Percentiles rank a stretch among this genome's conserved stretches.
Conservation (phyloP, 2,329 filamentous ascomycete genomes). For the Phyllosticta capitalensis region DNA sequence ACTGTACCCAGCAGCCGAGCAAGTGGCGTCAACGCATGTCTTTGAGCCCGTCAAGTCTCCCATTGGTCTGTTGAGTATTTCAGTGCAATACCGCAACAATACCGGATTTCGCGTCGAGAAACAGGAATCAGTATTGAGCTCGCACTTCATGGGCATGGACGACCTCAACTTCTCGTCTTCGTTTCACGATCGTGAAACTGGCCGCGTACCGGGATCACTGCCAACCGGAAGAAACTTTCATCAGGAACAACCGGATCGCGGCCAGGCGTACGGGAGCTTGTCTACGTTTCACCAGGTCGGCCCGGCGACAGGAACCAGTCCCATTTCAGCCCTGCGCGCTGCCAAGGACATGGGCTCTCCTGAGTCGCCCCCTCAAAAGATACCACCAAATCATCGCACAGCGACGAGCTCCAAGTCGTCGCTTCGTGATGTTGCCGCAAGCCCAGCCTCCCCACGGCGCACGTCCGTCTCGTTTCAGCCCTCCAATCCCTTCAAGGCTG, state of each 20-base stretch:
- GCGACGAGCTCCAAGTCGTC: slow-evolving; percentile 41
- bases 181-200: slow-evolving; percentile 41
- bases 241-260: slow-evolving; percentile 47
- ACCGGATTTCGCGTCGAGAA: slow-evolving; percentile 89
- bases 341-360: slow-evolving; percentile 47
- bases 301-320: slow-evolving; percentile 67
- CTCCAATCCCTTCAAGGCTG: slow-evolving; percentile 66
- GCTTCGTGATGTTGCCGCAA: slow-evolving; percentile 42
- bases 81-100: slow-evolving; percentile 76
- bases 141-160: slow-evolving; percentile 84
- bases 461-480: slow-evolving; percentile 87
- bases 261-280: slow-evolving; percentile 79
- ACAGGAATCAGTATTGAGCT: slow-evolving; percentile 81
- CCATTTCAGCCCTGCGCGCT: slow-evolving; percentile 71
- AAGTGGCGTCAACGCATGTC: slow-evolving; percentile 61
- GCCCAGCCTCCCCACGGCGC: slow-evolving; percentile 48
- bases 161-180: slow-evolving; percentile 81
- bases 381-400: slow-evolving; percentile 36
- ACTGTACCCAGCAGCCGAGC: slow-evolving; percentile 46
- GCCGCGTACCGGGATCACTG: slow-evolving; percentile 61
- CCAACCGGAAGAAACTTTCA: slow-evolving; percentile 49
- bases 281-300: slow-evolving; percentile 80
- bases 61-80: slow-evolving; percentile 71
- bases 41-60: slow-evolving; percentile 82
- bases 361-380: slow-evolving; percentile 41